Evolutionary conservation across 1,284 basidiomycete genomes (phyloP).

Genomic region (Coriolopsis trogii): DNA sequence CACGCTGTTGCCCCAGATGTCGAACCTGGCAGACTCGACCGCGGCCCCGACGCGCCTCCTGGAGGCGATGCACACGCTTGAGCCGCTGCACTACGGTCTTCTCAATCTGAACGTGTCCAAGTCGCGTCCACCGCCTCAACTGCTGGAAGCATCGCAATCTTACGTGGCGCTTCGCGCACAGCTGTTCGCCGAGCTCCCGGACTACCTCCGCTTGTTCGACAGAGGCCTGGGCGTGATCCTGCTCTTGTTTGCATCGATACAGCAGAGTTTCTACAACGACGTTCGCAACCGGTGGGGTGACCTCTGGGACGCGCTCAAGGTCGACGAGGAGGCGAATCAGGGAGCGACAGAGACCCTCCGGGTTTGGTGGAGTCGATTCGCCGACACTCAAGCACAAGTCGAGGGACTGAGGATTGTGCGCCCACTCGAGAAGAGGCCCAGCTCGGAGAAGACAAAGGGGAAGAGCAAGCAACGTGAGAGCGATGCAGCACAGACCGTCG

Average conservation of each 20-base stretch:
- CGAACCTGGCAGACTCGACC: slow-evolving; percentile 55
- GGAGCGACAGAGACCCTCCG: slow-evolving; percentile 65
- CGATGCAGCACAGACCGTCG: slow-evolving; percentile 19
- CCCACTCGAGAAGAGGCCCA: slow-evolving; percentile 23
- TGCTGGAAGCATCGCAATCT: slow-evolving; percentile 70
- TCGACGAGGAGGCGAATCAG: slow-evolving; percentile 72
- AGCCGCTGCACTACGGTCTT: slow-evolving; percentile 66
- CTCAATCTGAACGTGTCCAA: slow-evolving; percentile 64
- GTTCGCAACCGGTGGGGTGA: slow-evolving; percentile 67
- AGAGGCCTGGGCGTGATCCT: slow-evolving; percentile 53
- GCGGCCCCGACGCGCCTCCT: slow-evolving; percentile 66
- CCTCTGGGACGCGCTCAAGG: slow-evolving; percentile 77
- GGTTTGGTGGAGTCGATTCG: slow-evolving; percentile 69
- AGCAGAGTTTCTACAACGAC: slow-evolving; percentile 59
- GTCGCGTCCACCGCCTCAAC: slow-evolving; percentile 60
- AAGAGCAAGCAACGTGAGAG: slow-evolving; percentile 14
- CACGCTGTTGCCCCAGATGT: slow-evolving; percentile 57
- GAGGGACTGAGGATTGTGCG: slow-evolving; percentile 46
- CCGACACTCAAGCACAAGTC: slow-evolving; percentile 58
- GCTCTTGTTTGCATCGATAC: slow-evolving; percentile 52
- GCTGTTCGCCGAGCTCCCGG: slow-evolving; percentile 67
- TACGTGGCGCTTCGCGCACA: slow-evolving; percentile 76
- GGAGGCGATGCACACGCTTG: slow-evolving; percentile 68
- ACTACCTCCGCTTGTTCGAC: slow-evolving; percentile 59
- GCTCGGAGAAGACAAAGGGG: slow-evolving; percentile 21